Percentiles rank a stretch among this genome's conserved stretches.
phyloP scores from a whole-genome alignment of 352 stramenopile genomes.

The Thraustotheca clavata region DNA sequence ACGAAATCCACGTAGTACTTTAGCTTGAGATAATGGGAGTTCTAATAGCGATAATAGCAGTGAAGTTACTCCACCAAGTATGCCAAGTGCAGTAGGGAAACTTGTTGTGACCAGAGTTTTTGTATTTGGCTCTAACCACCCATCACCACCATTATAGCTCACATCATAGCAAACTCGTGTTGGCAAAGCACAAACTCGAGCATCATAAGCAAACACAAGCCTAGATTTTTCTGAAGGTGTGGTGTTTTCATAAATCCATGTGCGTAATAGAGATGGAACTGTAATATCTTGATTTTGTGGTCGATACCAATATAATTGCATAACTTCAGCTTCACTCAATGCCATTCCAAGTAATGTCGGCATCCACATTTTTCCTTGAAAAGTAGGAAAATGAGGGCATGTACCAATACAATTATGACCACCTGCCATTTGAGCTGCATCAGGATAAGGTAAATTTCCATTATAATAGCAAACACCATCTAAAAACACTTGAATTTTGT shows the following conservation, averaged over 20 bases:
- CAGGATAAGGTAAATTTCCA: conserved; percentile 62
- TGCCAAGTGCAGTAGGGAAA: conserved; percentile 55
- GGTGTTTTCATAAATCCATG: conserved; percentile 46
- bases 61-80: conserved; percentile 54
- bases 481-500: conserved; percentile 70
- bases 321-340: conserved; percentile 51
- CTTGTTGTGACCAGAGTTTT: conserved; percentile 50
- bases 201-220: conserved; percentile 74
- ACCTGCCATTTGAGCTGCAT: conserved; percentile 52
- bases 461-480: conserved; percentile 49
- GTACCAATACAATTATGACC: conserved; percentile 65
- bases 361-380: conserved; percentile 68
- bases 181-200: conserved; percentile 48
- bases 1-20: conserved; percentile 53
- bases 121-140: conserved; percentile 57
- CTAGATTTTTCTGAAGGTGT: conserved; percentile 63
- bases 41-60: conserved; percentile 66
- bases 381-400: conserved; percentile 23
- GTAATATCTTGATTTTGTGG: conserved; percentile 57
- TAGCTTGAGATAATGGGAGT: conserved; percentile 56
- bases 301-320: conserved; percentile 70
- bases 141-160: conserved; percentile 66
- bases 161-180: conserved; percentile 56
- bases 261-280: conserved; percentile 36
- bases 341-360: conserved; percentile 65